Base-by-base conservation (phyloP, 805 yeast species). In the Candida parachauliodes region DNA sequence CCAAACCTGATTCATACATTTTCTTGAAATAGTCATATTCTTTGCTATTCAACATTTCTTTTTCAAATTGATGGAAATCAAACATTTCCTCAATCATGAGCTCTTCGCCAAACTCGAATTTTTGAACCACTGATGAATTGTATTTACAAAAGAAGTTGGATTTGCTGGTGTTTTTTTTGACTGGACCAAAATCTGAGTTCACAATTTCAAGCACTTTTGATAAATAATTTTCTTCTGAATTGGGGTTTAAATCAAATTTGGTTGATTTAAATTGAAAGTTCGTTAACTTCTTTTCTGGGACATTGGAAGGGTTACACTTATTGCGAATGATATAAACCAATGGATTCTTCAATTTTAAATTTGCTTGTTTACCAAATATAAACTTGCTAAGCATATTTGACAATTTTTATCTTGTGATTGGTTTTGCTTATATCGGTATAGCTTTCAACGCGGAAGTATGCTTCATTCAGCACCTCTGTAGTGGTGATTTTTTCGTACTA, bases 71-170 rank as follows among this genome's bases (percentile, higher is more conserved):
- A 4, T 32, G 9, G 3, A 32, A 32, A 24, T 32, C 35, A 24
- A 22, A 23, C 3, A 28, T 32, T 17, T 32, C 35, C 23, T 32
- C 35, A 32, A 32, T 32, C 35, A 32, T 32, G 16, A 32, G 17
- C 9, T 32, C 35, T 24, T 32, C 35, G 5, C 35, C 35, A 32
- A 32, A 32, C 17, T 32, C 35, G 21, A 32, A 32, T 18, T 32
- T 17, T 32, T 32, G 35, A 16, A 32, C 35, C 2, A 5, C n/a
- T 23, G 18, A 22, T 5, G 26, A 21, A 32, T 32, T 32, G 10
- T 10, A 32, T 12, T 32, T 32, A 24, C 28, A 23, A 9, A 12
- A 32, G 15, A 32, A 32, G 5, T 24, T 16, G n/a, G 22, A 18
- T 24, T 9, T 14, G 5, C 5, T 15, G 5, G 20, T 9, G 10